Percentiles rank a stretch among this genome's conserved stretches.
Conservation (phyloP, 768 basidiomycete genomes). For the Galerina sulciceps region DNA sequence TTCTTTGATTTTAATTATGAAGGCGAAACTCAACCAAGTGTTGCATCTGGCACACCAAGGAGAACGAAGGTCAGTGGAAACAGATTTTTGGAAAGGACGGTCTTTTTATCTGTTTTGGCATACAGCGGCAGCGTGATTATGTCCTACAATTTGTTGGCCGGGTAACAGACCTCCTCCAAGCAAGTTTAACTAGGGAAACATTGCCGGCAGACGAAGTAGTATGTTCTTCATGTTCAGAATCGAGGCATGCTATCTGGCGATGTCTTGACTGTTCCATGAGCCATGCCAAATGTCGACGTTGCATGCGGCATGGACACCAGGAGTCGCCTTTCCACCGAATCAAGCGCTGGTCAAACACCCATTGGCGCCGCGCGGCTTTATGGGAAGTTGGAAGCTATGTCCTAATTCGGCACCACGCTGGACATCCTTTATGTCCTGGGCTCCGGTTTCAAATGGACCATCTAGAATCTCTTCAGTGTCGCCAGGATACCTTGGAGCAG, state of each 20-base stretch:
- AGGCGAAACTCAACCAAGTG: no score
- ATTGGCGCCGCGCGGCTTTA: background rate
- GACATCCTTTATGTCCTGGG: background rate
- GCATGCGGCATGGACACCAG: background rate
- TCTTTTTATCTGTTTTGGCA: no score
- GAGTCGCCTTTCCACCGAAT: slow-evolving; percentile 1
- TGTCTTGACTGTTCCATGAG: background rate
- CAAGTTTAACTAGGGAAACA: background rate
- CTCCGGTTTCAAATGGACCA: background rate
- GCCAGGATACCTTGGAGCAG: background rate
- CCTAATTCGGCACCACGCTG: background rate
- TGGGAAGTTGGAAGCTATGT: slow-evolving; percentile 3
- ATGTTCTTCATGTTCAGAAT: background rate
- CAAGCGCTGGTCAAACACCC: background rate
- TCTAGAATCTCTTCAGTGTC: background rate
- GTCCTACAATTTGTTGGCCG: background rate
- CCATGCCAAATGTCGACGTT: background rate
- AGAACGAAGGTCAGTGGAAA: no score
- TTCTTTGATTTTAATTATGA: no score
- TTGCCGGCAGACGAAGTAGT: background rate
- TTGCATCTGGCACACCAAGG: no score
- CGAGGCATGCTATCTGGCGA: background rate
- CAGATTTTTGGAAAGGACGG: no score
- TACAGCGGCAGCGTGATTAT: background rate
- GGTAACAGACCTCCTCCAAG: background rate